These are phyloP conservation scores for Lactifluus pinguis DNA, from an alignment of 768 basidiomycete genomes.

Conservation along the genomic window DNA sequence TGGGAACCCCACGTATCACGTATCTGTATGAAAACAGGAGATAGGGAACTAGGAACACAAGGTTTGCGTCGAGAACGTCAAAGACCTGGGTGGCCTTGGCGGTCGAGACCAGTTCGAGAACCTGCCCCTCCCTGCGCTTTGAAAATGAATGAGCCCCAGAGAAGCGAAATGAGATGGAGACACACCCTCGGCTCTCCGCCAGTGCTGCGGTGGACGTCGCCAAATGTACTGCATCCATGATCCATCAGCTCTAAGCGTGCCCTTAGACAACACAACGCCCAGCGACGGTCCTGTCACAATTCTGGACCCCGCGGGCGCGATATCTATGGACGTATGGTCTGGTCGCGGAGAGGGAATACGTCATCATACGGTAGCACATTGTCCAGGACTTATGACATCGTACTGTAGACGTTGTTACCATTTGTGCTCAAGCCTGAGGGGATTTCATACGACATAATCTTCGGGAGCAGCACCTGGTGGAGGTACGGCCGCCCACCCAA, in stretches of 20 bases:
- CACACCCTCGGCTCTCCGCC: background rate
- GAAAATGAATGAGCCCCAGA: background rate
- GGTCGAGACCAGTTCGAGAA: background rate
- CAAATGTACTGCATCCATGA: background rate
- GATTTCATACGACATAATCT: slow-evolving; percentile 68
- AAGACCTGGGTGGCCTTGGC: background rate
- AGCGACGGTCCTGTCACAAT: no score
- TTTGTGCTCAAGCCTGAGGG: background rate
- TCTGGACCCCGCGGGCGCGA: slow-evolving; percentile 50
- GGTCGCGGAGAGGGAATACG: slow-evolving; percentile 70
- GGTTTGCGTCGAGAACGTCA: background rate
- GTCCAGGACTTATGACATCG: slow-evolving; percentile 82
- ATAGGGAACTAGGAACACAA: background rate
- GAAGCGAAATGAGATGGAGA: background rate
- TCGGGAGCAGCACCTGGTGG: slow-evolving; percentile 91
- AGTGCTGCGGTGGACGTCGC: background rate
- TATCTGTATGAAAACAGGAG: background rate
- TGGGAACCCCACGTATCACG: background rate
- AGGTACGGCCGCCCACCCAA: slow-evolving; percentile 84
- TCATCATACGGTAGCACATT: slow-evolving; percentile 83
- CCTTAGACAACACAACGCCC: background rate
- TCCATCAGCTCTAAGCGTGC: background rate
- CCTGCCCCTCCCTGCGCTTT: background rate
- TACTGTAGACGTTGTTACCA: slow-evolving; percentile 38
- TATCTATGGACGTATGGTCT: slow-evolving; percentile 66